These are phyloP conservation scores for Poterioochromonas sp. DNA, from an alignment of 352 stramenopile genomes.

Conservation along the genomic window DNA sequence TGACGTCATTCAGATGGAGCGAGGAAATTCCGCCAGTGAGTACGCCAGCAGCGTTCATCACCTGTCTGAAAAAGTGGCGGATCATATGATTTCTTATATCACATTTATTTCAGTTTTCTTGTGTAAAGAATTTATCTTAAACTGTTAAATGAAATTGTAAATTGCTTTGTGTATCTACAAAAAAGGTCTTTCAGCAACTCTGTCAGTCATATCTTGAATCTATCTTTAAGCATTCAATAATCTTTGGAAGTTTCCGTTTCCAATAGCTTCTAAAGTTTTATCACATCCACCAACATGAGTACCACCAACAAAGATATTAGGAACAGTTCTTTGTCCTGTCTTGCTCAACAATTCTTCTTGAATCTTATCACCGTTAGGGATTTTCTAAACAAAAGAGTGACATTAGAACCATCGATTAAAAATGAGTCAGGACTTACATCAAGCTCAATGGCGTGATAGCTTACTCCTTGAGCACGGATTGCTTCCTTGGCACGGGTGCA, in stretches of 20 bases:
- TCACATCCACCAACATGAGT: conserved; percentile 88
- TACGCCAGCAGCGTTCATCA: too few relatives aligned
- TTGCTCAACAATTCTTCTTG: conserved; percentile 76
- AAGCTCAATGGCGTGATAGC: conserved; percentile 57
- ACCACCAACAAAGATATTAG: conserved; percentile 94
- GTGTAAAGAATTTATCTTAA: too few relatives aligned
- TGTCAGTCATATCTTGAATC: too few relatives aligned
- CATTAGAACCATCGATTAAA: conserved; percentile 5
- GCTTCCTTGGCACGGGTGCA: conserved; percentile 72
- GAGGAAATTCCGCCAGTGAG: too few relatives aligned
- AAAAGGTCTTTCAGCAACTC: too few relatives aligned
- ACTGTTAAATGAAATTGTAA: too few relatives aligned
- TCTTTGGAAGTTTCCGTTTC: conserved; percentile 72
- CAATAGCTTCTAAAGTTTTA: conserved; percentile 70
- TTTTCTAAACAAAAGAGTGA: conserved; percentile 28
- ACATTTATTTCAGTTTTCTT: too few relatives aligned
- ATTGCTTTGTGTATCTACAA: too few relatives aligned
- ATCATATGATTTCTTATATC: too few relatives aligned
- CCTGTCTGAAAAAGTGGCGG: too few relatives aligned
- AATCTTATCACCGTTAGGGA: conserved; percentile 73
- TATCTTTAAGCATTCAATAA: too few relatives aligned
- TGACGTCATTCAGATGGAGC: too few relatives aligned
- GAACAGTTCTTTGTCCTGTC: conserved; percentile 85
- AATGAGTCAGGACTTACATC: conserved; percentile 48
- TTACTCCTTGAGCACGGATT: conserved; percentile 55